Conservation (phyloP, 306 rosid genomes). For the Cucurbita ficifolia region DNA sequence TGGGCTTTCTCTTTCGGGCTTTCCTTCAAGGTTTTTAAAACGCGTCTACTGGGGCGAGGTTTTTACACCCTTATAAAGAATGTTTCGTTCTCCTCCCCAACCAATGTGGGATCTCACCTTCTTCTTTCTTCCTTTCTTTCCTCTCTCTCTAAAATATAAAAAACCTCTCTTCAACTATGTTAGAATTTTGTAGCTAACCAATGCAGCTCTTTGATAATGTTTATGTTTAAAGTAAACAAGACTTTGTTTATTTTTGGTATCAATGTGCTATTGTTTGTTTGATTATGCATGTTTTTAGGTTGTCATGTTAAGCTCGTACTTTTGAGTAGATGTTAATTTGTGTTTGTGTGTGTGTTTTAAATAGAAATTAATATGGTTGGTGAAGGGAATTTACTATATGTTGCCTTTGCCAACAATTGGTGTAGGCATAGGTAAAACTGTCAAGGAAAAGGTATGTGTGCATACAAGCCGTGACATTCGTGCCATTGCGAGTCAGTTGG, state of each 20-base stretch:
- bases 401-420: slow-evolving; percentile 16
- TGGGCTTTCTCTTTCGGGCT: too few species aligned
- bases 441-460: slow-evolving; percentile 96
- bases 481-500: slow-evolving; percentile 94
- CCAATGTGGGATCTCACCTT: too few species aligned
- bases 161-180: not conserved
- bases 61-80: too few species aligned
- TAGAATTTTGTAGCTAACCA: not conserved
- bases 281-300: not conserved
- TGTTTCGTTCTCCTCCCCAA: too few species aligned
- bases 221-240: not conserved
- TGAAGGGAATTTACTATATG: not conserved
- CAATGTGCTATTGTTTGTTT: not conserved
- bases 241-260: not conserved
- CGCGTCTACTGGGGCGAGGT: too few species aligned
- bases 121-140: not conserved
- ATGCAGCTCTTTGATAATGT: not conserved
- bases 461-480: slow-evolving; percentile 99
- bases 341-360: not conserved
- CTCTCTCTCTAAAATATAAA: not conserved
- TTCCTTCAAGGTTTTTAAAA: too few species aligned
- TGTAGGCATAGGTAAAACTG: slow-evolving; percentile 92
- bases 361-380: not conserved
- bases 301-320: not conserved
- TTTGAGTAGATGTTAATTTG: not conserved